Conservation (phyloP, 352 stramenopile species). For the Pythium monospermum region DNA sequence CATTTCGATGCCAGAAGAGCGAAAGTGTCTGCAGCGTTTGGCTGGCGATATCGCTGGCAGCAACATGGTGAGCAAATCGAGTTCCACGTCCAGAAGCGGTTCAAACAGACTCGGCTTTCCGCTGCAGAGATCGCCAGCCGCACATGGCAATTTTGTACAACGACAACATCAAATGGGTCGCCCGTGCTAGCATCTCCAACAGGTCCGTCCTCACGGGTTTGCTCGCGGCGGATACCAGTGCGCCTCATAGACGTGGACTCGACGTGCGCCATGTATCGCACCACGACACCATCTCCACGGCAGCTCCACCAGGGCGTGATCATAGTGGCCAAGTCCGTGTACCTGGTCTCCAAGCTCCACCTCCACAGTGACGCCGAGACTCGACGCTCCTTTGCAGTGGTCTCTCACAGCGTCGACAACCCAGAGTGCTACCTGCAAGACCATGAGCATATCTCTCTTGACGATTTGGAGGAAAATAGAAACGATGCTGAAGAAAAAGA, state of each 20-base stretch:
- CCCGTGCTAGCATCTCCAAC: background rate
- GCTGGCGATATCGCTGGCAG: slow-evolving; percentile 12
- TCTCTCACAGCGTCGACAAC: slow-evolving; percentile 9
- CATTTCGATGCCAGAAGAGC: background rate
- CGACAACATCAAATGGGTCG: too few species aligned
- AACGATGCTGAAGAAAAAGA: too few species aligned
- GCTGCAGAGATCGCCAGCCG: background rate
- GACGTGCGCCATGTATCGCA: slow-evolving; percentile 5
- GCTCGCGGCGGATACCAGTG: background rate
- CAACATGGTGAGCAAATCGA: background rate
- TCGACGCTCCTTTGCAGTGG: background rate
- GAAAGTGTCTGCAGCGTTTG: too few species aligned
- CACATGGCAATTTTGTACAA: slow-evolving; percentile 18
- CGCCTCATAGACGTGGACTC: too few species aligned
- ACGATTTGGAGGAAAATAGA: background rate
- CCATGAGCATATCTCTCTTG: background rate
- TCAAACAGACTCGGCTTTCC: background rate
- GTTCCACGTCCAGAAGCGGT: slow-evolving; percentile 12
- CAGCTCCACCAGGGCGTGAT: background rate
- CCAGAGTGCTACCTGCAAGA: background rate
- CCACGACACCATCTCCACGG: background rate
- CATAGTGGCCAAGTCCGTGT: slow-evolving; percentile 12
- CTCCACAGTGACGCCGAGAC: too few species aligned
- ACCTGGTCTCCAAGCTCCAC: background rate
- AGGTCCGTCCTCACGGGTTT: background rate